phyloP scores from a whole-genome alignment of 768 basidiomycete species.

The Cystobasidium tubakii region DNA sequence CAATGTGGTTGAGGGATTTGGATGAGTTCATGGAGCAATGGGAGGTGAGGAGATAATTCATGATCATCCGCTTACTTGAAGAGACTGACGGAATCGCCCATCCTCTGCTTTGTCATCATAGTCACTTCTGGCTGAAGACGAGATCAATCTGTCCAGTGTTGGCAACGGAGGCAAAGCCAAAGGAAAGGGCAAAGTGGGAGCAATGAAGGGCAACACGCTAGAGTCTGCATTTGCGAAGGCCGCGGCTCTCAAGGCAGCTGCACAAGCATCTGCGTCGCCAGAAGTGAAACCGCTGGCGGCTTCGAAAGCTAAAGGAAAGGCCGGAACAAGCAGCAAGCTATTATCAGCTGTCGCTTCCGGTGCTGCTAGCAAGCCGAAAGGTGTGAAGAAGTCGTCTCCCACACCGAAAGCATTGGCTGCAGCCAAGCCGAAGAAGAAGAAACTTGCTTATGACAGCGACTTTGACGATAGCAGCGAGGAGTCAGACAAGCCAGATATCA shows the following conservation, averaged over 20 bases:
- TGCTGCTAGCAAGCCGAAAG: not conserved
- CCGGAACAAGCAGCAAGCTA: not conserved
- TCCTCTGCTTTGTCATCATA: not conserved
- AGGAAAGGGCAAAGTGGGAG: constrained; percentile 42
- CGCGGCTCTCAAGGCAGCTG: constrained; percentile 2
- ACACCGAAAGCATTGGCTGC: constrained; percentile 23
- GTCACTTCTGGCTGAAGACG: constrained; percentile 50
- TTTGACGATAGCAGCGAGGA: constrained; percentile 26
- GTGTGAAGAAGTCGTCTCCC: not conserved
- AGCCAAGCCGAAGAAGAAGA: constrained; percentile 2
- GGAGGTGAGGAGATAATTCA: constrained; percentile 58
- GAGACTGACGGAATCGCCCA: not conserved
- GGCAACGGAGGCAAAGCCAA: constrained; percentile 51
- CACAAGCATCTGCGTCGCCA: constrained; percentile 14
- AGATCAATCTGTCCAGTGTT: constrained; percentile 56
- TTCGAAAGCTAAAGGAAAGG: constrained; percentile 14
- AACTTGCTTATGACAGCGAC: constrained; percentile 37
- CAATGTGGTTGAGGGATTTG: constrained; percentile 84
- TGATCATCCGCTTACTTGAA: not conserved
- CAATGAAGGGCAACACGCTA: constrained; percentile 29
- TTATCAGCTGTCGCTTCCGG: not conserved
- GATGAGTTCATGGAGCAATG: constrained; percentile 76
- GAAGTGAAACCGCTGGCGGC: constrained; percentile 14
- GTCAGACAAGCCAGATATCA: not conserved
- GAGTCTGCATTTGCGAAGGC: constrained; percentile 18